Evolutionary conservation across 495 filamentous ascomycete genomes (phyloP).

Genomic region (Bacidia rubella): DNA sequence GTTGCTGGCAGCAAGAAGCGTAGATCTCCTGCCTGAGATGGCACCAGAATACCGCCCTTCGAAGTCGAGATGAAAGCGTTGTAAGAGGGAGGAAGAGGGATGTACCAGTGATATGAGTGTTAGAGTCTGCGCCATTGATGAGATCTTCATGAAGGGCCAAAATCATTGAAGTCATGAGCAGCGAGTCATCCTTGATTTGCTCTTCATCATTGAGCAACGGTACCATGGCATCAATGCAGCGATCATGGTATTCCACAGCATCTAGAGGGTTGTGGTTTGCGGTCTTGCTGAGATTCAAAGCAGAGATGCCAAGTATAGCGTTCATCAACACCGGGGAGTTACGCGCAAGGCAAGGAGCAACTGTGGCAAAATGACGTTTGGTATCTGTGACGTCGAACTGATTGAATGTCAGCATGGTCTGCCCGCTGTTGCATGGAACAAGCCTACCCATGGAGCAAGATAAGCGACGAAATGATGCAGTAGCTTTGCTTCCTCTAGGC

Average conservation of each 20-base stretch:
- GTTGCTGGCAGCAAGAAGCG: conserved; percentile 4
- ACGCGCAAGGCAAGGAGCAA: conserved; percentile 3
- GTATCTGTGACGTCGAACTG: conserved; percentile 10
- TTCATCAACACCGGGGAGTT: conserved; percentile 8
- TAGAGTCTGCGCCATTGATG: background rate
- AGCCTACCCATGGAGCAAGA: conserved; percentile 5
- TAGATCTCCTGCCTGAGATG: conserved; percentile 11
- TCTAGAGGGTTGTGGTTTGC: background rate
- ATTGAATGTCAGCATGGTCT: background rate
- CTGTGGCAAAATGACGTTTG: conserved; percentile 9
- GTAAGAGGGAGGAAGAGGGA: conserved; percentile 6
- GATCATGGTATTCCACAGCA: conserved; percentile 8
- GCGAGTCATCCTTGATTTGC: conserved; percentile 7
- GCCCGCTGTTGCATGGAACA: background rate
- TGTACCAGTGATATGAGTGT: conserved; percentile 6
- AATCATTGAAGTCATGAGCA: conserved; percentile 6
- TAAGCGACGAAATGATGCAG: conserved; percentile 5
- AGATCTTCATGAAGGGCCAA: conserved; percentile 9
- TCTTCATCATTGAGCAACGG: conserved; percentile 7
- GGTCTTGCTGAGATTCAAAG: conserved; percentile 1
- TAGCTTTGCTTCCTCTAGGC: conserved; percentile 1
- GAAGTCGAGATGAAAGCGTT: conserved; percentile 1
- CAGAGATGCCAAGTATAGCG: conserved; percentile 8
- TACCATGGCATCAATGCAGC: conserved; percentile 7
- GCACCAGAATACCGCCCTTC: conserved; percentile 10